phyloP scores from a whole-genome alignment of 2,329 filamentous ascomycete genomes.

The Massarina eburnea region DNA sequence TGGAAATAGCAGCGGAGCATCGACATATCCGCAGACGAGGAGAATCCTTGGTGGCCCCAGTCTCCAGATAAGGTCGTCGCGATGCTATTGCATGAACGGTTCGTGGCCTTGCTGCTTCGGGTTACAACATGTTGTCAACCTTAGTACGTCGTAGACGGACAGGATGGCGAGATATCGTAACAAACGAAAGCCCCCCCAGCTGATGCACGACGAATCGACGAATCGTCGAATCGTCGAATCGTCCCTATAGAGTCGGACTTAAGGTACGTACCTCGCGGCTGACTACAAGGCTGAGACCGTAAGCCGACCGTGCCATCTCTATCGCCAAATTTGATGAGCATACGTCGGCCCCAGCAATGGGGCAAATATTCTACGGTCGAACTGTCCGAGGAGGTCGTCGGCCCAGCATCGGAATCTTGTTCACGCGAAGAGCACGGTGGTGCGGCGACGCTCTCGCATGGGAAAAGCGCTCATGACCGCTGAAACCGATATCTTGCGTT shows the following conservation, averaged over 20 bases:
- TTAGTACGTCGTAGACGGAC: slow-evolving; percentile 13
- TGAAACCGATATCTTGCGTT: slow-evolving; percentile 29
- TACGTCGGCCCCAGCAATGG: slow-evolving; percentile 13
- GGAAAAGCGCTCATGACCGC: slow-evolving; percentile 29
- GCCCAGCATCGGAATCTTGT: background rate
- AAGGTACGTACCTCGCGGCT: slow-evolving; percentile 13
- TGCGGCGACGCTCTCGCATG: background rate
- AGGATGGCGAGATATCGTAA: slow-evolving; percentile 4
- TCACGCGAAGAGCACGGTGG: too few species aligned
- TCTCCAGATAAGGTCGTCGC: slow-evolving; percentile 23
- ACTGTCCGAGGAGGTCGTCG: background rate
- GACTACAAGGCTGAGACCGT: slow-evolving; percentile 37
- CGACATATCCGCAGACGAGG: slow-evolving; percentile 10
- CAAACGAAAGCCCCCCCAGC: slow-evolving; percentile 6
- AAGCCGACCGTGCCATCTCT: slow-evolving; percentile 22
- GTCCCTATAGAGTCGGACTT: background rate
- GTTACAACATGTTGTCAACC: slow-evolving; percentile 5
- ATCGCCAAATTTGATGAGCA: background rate
- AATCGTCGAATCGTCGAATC: slow-evolving; percentile 1
- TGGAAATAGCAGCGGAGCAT: slow-evolving; percentile 11
- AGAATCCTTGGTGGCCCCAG: slow-evolving; percentile 13
- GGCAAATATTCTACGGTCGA: background rate
- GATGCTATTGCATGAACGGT: slow-evolving; percentile 15
- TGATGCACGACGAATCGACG: background rate
- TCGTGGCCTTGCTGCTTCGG: slow-evolving; percentile 14